Conservation (phyloP, 345 rosid species). For the Passiflora organensis region DNA sequence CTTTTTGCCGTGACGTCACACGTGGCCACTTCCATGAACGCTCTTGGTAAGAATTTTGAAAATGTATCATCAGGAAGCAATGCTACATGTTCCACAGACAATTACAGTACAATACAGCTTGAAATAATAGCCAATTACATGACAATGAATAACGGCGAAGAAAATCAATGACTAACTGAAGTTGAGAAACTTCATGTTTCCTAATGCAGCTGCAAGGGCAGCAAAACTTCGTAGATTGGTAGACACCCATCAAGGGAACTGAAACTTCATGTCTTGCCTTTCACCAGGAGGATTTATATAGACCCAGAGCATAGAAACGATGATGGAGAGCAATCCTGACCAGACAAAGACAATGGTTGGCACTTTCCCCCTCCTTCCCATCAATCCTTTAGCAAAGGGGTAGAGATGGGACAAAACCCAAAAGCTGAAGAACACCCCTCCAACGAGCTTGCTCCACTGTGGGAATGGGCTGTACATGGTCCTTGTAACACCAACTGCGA, state of each 20-base stretch:
- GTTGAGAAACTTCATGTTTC: slow-evolving; percentile 31
- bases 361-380: slow-evolving; percentile 78
- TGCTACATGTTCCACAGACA: too few relatives aligned
- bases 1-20: slow-evolving; percentile 34
- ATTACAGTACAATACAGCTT: too few relatives aligned
- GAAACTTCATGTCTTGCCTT: slow-evolving; percentile 38
- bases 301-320: slow-evolving; percentile 66
- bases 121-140: slow-evolving; percentile 1
- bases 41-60: slow-evolving; percentile 15
- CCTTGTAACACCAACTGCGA: slow-evolving; percentile 56
- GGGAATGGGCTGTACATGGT: slow-evolving; percentile 63
- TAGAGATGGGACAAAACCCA: slow-evolving; percentile 75
- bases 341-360: slow-evolving; percentile 74
- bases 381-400: slow-evolving; percentile 73
- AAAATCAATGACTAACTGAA: slow-evolving; percentile 9
- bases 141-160: slow-evolving; percentile 1
- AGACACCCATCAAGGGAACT: slow-evolving; percentile 34
- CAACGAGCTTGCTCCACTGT: slow-evolving; percentile 71
- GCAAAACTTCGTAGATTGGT: neutral
- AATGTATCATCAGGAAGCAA: slow-evolving; percentile 3
- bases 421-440: slow-evolving; percentile 81
- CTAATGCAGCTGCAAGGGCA: neutral
- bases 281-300: slow-evolving; percentile 61
- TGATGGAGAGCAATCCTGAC: slow-evolving; percentile 67
- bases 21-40: slow-evolving; percentile 28